Evolutionary conservation across 2,329 filamentous ascomycete species (phyloP).

Genomic region (Colletotrichum liaoningense): DNA sequence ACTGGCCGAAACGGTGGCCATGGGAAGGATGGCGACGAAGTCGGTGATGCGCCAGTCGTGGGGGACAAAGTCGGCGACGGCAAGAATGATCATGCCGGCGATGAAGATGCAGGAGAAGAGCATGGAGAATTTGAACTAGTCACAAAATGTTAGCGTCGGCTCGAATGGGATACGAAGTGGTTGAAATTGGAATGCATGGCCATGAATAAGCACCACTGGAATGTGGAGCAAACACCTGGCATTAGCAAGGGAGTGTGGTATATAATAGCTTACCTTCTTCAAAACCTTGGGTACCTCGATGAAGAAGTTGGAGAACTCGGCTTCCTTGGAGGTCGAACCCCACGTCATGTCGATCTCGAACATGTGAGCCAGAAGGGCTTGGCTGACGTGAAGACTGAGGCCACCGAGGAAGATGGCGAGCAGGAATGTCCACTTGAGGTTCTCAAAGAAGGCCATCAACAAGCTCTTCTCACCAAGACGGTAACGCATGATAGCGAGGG

Average conservation of each 20-base stretch:
- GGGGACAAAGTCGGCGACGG: conserved; percentile 72
- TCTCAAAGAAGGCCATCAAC: conserved; percentile 67
- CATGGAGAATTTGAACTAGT: conserved; percentile 78
- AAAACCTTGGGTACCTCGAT: conserved; percentile 84
- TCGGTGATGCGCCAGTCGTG: conserved; percentile 74
- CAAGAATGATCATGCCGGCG: conserved; percentile 72
- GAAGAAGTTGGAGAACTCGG: conserved; percentile 85
- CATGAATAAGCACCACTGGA: conserved; percentile 36
- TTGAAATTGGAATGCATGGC: conserved; percentile 35
- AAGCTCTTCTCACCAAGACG: conserved; percentile 74
- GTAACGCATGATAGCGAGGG: conserved; percentile 79
- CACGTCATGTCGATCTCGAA: conserved; percentile 88
- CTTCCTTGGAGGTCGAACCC: conserved; percentile 87
- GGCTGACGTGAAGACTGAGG: conserved; percentile 82
- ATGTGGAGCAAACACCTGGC: conserved; percentile 41
- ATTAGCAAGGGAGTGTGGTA: conserved; percentile 40
- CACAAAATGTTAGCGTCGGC: conserved; percentile 20
- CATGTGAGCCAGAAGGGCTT: conserved; percentile 84
- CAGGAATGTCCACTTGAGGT: conserved; percentile 80
- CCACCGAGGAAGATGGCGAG: conserved; percentile 87
- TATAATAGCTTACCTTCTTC: conserved; percentile 73
- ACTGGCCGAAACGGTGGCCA: conserved; percentile 76
- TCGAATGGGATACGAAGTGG: neutral
- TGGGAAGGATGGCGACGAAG: conserved; percentile 81
- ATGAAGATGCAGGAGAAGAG: conserved; percentile 69